Conservation (phyloP, 768 basidiomycete genomes). For the Boletus subcaerulescens region DNA sequence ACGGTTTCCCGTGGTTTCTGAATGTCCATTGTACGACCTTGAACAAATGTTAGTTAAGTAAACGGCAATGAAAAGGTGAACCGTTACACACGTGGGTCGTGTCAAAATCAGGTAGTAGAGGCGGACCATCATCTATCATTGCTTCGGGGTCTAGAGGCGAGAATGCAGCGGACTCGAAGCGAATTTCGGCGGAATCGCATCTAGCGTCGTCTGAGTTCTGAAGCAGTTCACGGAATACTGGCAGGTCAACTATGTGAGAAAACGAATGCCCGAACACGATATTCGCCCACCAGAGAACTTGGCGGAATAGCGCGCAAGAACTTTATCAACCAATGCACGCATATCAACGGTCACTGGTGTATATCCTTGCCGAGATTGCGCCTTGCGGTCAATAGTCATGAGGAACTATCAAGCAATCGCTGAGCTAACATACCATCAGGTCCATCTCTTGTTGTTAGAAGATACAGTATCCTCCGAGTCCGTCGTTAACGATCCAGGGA, state of each 20-base stretch:
- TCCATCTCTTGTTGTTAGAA: neutral
- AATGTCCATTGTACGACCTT: conserved; percentile 2
- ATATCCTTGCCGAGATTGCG: neutral
- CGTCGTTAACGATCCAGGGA: neutral
- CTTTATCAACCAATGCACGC: conserved; percentile 1
- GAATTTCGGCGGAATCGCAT: neutral
- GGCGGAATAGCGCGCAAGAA: conserved; percentile 3
- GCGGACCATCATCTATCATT: neutral
- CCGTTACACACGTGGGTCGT: neutral
- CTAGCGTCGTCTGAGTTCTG: conserved; percentile 1
- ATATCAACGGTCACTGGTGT: neutral
- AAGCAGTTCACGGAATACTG: conserved; percentile 4
- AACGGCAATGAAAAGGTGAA: neutral
- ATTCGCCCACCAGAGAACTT: neutral
- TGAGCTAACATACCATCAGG: neutral
- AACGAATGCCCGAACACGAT: neutral
- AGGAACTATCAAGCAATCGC: neutral
- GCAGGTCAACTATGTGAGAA: neutral
- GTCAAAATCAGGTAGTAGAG: neutral
- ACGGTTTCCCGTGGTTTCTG: neutral
- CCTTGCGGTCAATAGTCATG: neutral
- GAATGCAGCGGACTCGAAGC: neutral
- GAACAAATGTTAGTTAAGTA: neutral
- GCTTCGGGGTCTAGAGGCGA: neutral
- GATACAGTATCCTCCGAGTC: neutral